phyloP scores from a whole-genome alignment of 257 asterid species.

The Cinchona pubescens region DNA sequence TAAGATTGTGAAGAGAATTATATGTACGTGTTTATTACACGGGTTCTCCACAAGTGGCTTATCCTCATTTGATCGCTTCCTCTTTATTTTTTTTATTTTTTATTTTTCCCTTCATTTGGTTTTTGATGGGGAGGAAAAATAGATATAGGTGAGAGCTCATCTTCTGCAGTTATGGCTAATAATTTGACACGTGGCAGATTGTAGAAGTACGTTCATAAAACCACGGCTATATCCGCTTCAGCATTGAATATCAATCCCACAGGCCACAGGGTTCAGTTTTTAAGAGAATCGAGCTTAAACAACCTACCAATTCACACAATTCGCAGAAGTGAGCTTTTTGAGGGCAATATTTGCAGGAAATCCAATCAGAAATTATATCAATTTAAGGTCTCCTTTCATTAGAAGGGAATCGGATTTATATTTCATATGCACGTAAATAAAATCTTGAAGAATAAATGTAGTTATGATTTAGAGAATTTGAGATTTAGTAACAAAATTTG shows the following conservation, averaged over 20 bases:
- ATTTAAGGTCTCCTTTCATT: not conserved
- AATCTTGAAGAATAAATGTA: not conserved
- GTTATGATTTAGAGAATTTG: not conserved
- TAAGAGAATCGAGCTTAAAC: too few species aligned
- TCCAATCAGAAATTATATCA: not conserved
- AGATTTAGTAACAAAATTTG: slow-evolving; percentile 6
- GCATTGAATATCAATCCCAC: too few species aligned
- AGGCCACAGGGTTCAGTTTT: not conserved
- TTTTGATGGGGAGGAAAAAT: slow-evolving; percentile 8
- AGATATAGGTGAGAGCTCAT: slow-evolving; percentile 14
- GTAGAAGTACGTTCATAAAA: too few species aligned
- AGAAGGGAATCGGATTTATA: not conserved
- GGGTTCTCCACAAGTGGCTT: slow-evolving; percentile 74
- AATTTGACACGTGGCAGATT: slow-evolving; percentile 27
- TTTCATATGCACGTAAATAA: not conserved
- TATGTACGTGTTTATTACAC: slow-evolving; percentile 51
- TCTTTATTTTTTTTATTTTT: too few species aligned
- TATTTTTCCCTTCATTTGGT: not conserved
- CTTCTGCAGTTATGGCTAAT: slow-evolving; percentile 36
- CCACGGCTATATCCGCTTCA: too few species aligned
- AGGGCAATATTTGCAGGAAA: not conserved
- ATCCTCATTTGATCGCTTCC: slow-evolving; percentile 41
- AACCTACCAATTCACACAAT: too few species aligned
- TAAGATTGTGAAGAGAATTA: slow-evolving; percentile 34
- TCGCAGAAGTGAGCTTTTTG: too few species aligned